Conservation (phyloP, 495 filamentous ascomycete species). For the Aspergillus steynii region DNA sequence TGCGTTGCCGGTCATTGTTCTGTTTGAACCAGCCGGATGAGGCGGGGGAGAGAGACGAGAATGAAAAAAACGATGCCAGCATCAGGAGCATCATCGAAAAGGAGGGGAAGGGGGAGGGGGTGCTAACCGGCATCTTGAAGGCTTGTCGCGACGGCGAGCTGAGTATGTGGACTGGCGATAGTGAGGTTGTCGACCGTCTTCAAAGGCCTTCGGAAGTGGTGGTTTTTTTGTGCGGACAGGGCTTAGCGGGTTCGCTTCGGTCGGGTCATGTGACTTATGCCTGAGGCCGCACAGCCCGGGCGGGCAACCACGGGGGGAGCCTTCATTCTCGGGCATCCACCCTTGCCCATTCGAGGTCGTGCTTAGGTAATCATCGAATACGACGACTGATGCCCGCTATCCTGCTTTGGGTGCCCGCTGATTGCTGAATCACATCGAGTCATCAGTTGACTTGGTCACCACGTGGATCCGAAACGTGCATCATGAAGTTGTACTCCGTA, state of each 20-base stretch:
- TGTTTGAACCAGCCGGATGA: neutral
- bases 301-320: neutral
- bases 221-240: constrained; percentile 50
- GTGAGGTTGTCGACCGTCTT: constrained; percentile 43
- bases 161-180: constrained; percentile 40
- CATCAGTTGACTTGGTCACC: too few relatives aligned
- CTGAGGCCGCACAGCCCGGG: constrained; percentile 20
- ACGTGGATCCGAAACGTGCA: too few relatives aligned
- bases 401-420: neutral
- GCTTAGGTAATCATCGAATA: neutral
- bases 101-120: neutral
- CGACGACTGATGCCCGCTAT: neutral
- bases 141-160: constrained; percentile 53
- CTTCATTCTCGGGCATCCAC: too few relatives aligned
- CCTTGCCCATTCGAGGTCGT: too few relatives aligned
- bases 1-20: neutral
- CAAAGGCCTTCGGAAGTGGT: constrained; percentile 26
- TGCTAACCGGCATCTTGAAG: constrained; percentile 84
- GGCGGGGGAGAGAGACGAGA: neutral
- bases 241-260: constrained; percentile 48
- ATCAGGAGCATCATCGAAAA: neutral
- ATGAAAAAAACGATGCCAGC: neutral
- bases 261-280: constrained; percentile 42
- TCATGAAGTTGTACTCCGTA: too few relatives aligned
- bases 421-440: too few relatives aligned